Conservation (phyloP, 306 rosid species). For the Cyclanthera cordifolia region DNA sequence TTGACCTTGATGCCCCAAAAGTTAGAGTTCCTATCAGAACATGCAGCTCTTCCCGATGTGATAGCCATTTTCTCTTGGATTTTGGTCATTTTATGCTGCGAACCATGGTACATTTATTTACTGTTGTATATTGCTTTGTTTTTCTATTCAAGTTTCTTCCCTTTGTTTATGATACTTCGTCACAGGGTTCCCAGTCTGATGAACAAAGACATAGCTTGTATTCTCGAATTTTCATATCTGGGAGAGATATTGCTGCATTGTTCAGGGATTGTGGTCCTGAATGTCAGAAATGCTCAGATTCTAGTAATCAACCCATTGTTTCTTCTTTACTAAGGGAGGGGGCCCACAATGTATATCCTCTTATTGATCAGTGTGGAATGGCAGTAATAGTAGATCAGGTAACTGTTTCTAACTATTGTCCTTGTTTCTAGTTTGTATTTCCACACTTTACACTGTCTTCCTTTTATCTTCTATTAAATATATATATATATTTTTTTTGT, state of each 20-base stretch:
- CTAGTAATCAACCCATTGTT: constrained; percentile 25
- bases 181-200: constrained; percentile 61
- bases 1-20: constrained; percentile 97
- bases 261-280: constrained; percentile 72
- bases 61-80: constrained; percentile 79
- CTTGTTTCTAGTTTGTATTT: background rate
- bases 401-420: constrained; percentile 9
- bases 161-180: constrained; percentile 20
- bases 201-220: constrained; percentile 60
- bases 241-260: constrained; percentile 91
- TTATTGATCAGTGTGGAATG: constrained; percentile 95
- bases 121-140: constrained; percentile 15
- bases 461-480: background rate
- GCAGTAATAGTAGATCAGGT: constrained; percentile 92
- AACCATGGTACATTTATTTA: constrained; percentile 52
- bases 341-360: constrained; percentile 41
- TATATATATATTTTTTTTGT: background rate
- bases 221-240: constrained; percentile 70
- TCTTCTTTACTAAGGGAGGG: constrained; percentile 24
- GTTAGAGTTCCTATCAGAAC: constrained; percentile 81
- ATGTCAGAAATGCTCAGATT: constrained; percentile 36
- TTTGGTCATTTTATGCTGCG: constrained; percentile 88
- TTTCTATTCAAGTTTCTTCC: constrained; percentile 14
- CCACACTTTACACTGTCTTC: constrained; percentile 6
- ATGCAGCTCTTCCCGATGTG: constrained; percentile 52